Conservation (phyloP, 495 filamentous ascomycete species). For the Tuber melanosporum region DNA sequence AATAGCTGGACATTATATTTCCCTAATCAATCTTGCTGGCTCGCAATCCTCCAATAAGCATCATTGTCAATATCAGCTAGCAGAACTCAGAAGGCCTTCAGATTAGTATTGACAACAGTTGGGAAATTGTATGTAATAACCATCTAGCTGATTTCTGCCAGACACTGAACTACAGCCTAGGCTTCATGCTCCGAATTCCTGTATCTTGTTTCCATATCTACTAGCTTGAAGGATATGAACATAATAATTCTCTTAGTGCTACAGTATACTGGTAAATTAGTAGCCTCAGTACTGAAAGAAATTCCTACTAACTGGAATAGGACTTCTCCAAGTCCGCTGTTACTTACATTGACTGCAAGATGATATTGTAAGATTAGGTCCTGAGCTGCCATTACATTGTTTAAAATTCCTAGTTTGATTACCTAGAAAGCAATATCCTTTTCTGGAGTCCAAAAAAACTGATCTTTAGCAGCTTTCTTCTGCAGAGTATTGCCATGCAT, state of each 20-base stretch:
- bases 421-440: neutral
- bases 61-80: neutral
- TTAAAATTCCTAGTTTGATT: neutral
- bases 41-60: neutral
- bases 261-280: neutral
- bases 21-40: neutral
- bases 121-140: neutral
- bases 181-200: neutral
- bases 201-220: neutral
- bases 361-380: constrained; percentile 5
- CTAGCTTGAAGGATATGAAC: constrained; percentile 6
- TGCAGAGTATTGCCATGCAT: too few relatives aligned
- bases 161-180: neutral
- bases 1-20: neutral
- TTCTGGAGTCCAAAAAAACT: neutral
- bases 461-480: neutral
- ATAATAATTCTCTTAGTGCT: neutral
- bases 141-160: neutral
- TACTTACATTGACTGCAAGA: neutral
- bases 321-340: neutral
- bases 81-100: neutral
- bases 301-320: constrained; percentile 2
- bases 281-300: neutral
- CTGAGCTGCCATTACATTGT: neutral
- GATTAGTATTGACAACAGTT: neutral